Evolutionary conservation across 129 eudicot genomes (phyloP).

Genomic region (Centella asiatica): DNA sequence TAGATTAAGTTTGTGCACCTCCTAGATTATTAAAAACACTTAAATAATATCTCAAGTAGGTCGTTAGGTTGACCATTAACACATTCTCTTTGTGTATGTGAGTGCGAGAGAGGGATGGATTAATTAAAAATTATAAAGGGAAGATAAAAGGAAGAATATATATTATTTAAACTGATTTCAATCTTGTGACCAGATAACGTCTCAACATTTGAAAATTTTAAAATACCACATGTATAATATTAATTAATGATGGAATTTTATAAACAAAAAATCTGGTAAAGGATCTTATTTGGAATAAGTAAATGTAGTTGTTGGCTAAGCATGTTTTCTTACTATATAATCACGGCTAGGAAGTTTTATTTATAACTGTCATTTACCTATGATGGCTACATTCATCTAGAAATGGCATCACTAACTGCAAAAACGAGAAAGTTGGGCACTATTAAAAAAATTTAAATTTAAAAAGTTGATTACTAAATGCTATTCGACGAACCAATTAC

Average conservation of each 20-base stretch:
- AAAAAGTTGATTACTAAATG: neutral
- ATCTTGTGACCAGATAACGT: neutral
- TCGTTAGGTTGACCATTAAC: slow-evolving; percentile 1
- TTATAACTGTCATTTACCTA: neutral
- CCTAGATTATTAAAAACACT: neutral
- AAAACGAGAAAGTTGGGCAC: neutral
- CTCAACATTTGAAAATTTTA: neutral
- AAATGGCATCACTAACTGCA: neutral
- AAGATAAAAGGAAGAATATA: no score
- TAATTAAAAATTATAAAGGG: no score
- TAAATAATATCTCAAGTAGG: slow-evolving; percentile 3
- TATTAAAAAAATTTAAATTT: no score
- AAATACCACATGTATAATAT: neutral
- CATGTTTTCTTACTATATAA: neutral
- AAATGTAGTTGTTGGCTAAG: slow-evolving; percentile 4
- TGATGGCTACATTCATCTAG: neutral
- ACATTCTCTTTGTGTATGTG: neutral
- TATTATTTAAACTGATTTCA: no score
- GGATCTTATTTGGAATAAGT: slow-evolving; percentile 10
- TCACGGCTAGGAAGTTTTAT: neutral
- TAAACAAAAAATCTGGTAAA: slow-evolving; percentile 1
- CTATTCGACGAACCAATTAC: neutral
- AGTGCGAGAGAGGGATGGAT: no score
- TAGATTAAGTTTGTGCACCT: no score
- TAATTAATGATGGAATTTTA: neutral